A percentile compares a stretch with the other conserved stretches of the same genome.
Conservation (phyloP, 805 yeast species). For the Teunomyces kruisii region DNA sequence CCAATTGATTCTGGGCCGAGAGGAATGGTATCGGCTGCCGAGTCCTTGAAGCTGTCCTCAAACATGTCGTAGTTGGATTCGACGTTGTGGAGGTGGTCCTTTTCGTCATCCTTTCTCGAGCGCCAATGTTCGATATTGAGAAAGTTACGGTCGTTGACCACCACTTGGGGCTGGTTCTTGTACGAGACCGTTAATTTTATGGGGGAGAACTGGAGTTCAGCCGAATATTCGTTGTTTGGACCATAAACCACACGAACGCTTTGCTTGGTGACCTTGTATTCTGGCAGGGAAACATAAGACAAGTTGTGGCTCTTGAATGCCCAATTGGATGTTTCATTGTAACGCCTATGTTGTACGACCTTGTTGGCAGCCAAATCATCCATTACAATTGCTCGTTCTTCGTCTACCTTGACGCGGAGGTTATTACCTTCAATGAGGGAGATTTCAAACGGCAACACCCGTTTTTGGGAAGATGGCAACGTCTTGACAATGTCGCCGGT, state of each 20-base stretch:
- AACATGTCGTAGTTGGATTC: constrained; percentile 71
- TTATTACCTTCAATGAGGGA: constrained; percentile 55
- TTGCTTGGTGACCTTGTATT: constrained; percentile 16
- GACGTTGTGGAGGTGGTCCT: constrained; percentile 46
- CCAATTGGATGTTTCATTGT: constrained; percentile 59
- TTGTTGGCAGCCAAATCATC: constrained; percentile 14
- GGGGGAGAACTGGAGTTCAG: constrained; percentile 46
- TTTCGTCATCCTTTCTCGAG: constrained; percentile 26
- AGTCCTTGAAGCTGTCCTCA: constrained; percentile 68
- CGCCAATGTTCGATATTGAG: constrained; percentile 86
- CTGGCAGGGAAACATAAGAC: constrained; percentile 10
- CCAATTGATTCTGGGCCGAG: constrained; percentile 91
- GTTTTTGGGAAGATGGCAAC: constrained; percentile 15
- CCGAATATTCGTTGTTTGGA: constrained; percentile 32
- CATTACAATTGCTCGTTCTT: constrained; percentile 36
- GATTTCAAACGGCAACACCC: constrained; percentile 56
- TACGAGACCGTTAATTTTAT: constrained; percentile 51
- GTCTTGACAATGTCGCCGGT: constrained; percentile 49
- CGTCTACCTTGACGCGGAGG: constrained; percentile 67
- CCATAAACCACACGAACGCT: constrained; percentile 35
- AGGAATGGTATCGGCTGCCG: constrained; percentile 62
- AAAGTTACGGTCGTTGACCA: constrained; percentile 66
- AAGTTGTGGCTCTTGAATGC: constrained; percentile 38
- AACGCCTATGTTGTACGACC: constrained; percentile 47
- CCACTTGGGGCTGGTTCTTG: constrained; percentile 47